Evolutionary conservation across 768 basidiomycete genomes (phyloP).

Genomic region (Boletus speciosus): DNA sequence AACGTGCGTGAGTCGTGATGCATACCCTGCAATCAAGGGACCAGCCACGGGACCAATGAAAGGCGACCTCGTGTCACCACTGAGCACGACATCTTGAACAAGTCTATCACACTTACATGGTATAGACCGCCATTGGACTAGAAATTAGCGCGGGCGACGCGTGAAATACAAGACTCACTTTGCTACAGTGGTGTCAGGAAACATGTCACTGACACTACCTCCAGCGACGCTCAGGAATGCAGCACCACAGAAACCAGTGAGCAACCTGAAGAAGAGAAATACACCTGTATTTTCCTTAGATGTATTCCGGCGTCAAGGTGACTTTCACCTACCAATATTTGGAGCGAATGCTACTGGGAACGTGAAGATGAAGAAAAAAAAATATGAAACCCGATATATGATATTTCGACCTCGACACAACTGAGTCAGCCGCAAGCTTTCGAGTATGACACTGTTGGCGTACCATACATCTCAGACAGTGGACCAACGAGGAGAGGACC

Average conservation of each 20-base stretch:
- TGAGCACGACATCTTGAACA: not conserved
- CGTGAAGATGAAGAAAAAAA: constrained; percentile 57
- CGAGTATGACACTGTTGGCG: not conserved
- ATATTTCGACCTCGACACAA: constrained; percentile 50
- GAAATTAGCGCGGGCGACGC: constrained; percentile 5
- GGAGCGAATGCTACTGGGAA: constrained; percentile 75
- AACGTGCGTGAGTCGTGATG: not conserved
- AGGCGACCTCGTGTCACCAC: constrained; percentile 33
- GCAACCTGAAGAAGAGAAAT: constrained; percentile 58
- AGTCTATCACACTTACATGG: constrained; percentile 28
- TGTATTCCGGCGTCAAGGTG: not conserved
- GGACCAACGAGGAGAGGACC: constrained; percentile 39
- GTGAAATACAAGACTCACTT: constrained; percentile 39
- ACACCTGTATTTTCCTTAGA: constrained; percentile 37
- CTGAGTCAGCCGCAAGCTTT: not conserved
- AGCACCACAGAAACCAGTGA: constrained; percentile 52
- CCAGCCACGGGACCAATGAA: constrained; percentile 56
- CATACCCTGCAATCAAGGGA: constrained; percentile 59
- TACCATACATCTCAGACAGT: constrained; percentile 38
- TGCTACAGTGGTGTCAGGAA: constrained; percentile 52
- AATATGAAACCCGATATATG: constrained; percentile 61
- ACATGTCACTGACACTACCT: constrained; percentile 58
- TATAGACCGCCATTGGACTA: constrained; percentile 58
- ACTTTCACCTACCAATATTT: constrained; percentile 43
- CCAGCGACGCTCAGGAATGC: constrained; percentile 63